Evolutionary conservation across 257 asterid species (phyloP).

Genomic region (Ligustrum vulgare): DNA sequence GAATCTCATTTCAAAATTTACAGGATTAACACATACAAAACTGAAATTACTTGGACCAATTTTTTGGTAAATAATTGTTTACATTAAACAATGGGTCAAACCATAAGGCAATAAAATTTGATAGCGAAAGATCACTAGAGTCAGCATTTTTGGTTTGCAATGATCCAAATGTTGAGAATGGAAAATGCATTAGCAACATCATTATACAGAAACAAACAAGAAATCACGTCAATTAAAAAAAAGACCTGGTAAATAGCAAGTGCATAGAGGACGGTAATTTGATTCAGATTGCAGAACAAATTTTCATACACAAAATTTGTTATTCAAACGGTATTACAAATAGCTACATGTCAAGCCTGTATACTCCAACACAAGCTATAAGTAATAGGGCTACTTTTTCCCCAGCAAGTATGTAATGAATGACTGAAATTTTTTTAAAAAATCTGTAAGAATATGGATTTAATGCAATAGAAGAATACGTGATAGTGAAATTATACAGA

Average conservation of each 20-base stretch:
- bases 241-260: neutral
- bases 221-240: neutral
- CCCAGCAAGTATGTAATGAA: neutral
- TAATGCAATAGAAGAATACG: neutral
- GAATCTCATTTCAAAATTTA: constrained; percentile 14
- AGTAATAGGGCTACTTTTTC: neutral
- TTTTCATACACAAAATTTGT: neutral
- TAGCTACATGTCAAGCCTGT: neutral
- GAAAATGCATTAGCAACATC: neutral
- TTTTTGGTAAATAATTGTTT: neutral
- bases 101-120: neutral
- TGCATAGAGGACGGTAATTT: neutral
- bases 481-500: neutral
- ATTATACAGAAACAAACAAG: neutral
- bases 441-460: neutral
- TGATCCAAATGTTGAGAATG: neutral
- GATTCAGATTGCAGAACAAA: neutral
- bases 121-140: neutral
- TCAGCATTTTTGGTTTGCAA: neutral
- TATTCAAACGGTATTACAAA: neutral
- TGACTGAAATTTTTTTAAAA: neutral
- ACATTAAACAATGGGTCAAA: neutral
- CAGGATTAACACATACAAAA: constrained; percentile 10
- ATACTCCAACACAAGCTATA: neutral
- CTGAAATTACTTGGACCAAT: constrained; percentile 13